Evolutionary conservation across 768 basidiomycete genomes (phyloP), one percentile per base, ranked within the genome.

Genomic region (Leccinum olivaceopallidum): DNA sequence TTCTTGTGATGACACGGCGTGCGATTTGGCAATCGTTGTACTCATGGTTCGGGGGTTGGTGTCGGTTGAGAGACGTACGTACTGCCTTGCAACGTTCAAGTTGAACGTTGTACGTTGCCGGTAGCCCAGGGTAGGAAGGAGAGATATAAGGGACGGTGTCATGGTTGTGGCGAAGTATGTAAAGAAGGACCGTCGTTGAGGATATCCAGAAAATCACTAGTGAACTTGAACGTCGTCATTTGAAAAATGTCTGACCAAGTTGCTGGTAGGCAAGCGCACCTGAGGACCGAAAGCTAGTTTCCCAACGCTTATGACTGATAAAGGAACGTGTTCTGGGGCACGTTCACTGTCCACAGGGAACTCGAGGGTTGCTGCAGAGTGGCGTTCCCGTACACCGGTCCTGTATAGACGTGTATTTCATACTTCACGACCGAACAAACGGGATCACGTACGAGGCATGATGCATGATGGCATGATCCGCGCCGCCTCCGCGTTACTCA

Each of bases 161-260:
- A 85, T 79, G 2, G 79, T 79, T 74, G 70, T 5, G 85, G 83
- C n/a, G 78, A 76, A 14, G 32, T 34, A 34, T 12, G 83, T 83
- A 72, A 93, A 90, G 75, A 92, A 94, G 2, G 81, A 3, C 87
- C 85, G 56, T 95, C 92, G 72, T 94, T 91, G 9, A 95, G 81
- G 0, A 91, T 92, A 71, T 94, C 91, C 26, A 95, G 81, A 73
- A 94, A 95, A 69, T 95, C 93, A 36, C 92, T 94, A 60, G 24
- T 26, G 28, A 30, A 48, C n/a, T 30, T 30, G 30, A 55, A 51
- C 18, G 18, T n/a, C 14, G 14, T 50, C 14, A 50, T 26, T 14
- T 14, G 24, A 50, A 20, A 50, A 22, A 47, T 22, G 44, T 47
- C 20, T 20, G 18, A 44, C 42, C 42, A 1, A 5, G 18, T 47